phyloP scores from a whole-genome alignment of 116 monocot species.

The Dioscorea cayenensis region DNA sequence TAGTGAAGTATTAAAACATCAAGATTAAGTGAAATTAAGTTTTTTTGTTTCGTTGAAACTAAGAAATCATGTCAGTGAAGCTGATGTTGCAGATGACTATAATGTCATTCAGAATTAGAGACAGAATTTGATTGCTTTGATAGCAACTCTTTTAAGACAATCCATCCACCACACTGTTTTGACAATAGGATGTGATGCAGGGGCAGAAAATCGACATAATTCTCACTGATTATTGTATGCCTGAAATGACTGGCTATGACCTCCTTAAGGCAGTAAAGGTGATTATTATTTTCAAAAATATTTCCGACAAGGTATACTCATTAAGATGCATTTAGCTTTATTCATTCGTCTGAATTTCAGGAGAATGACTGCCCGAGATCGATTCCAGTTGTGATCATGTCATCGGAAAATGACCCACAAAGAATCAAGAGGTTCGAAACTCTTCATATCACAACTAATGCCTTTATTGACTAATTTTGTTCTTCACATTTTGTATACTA shows the following conservation, averaged over 20 bases:
- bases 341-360: constrained; percentile 25
- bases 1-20: too few relatives aligned
- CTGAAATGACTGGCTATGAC: constrained; percentile 87
- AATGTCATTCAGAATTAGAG: background rate
- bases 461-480: background rate
- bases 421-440: constrained; percentile 63
- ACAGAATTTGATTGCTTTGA: background rate
- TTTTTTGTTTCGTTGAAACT: background rate
- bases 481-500: background rate
- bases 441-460: background rate
- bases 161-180: too few relatives aligned
- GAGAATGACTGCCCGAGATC: constrained; percentile 31
- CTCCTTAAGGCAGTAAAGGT: constrained; percentile 81
- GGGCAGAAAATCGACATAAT: constrained; percentile 70
- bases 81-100: background rate
- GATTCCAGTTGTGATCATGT: constrained; percentile 82
- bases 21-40: too few relatives aligned
- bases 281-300: background rate
- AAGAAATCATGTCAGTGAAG: background rate
- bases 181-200: constrained; percentile 14
- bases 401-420: constrained; percentile 80
- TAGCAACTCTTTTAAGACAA: background rate
- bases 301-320: background rate
- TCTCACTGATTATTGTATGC: constrained; percentile 91
- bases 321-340: background rate